Evolutionary conservation across 129 eudicot species (phyloP).

Genomic region (Artemisia annua): DNA sequence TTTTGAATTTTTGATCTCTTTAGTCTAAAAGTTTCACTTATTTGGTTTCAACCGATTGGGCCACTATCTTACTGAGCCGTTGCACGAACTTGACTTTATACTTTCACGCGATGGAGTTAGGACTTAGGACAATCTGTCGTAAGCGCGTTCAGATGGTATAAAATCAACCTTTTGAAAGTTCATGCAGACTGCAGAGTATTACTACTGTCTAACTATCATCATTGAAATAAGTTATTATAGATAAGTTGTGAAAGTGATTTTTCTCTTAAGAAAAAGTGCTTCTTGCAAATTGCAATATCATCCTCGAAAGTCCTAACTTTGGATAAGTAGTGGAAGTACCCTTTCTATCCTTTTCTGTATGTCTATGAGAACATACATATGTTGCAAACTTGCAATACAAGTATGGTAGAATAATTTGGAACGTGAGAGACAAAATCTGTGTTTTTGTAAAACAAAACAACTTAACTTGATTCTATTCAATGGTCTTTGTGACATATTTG

Average conservation of each 20-base stretch:
- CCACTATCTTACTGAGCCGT: no score
- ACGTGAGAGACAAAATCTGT: no score
- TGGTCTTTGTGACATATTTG: background rate
- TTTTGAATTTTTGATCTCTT: background rate
- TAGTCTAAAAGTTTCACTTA: background rate
- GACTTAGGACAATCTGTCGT: no score
- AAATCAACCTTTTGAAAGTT: no score
- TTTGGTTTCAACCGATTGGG: no score
- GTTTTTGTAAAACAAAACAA: background rate
- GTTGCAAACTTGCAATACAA: background rate
- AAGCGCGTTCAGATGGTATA: no score
- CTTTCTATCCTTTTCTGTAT: background rate
- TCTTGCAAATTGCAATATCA: background rate
- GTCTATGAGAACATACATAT: background rate
- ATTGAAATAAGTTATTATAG: background rate
- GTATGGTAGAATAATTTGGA: background rate
- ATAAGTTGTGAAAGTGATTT: background rate
- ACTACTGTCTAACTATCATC: background rate
- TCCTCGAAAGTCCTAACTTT: conserved; percentile 12
- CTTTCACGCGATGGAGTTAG: no score
- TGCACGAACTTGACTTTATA: no score
- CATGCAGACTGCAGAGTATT: background rate
- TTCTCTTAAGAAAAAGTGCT: conserved; percentile 8
- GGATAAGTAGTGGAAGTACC: conserved; percentile 1
- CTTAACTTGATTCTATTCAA: background rate